Conservation (phyloP, 805 yeast species). For the Saccharomycopsis capsularis region DNA sequence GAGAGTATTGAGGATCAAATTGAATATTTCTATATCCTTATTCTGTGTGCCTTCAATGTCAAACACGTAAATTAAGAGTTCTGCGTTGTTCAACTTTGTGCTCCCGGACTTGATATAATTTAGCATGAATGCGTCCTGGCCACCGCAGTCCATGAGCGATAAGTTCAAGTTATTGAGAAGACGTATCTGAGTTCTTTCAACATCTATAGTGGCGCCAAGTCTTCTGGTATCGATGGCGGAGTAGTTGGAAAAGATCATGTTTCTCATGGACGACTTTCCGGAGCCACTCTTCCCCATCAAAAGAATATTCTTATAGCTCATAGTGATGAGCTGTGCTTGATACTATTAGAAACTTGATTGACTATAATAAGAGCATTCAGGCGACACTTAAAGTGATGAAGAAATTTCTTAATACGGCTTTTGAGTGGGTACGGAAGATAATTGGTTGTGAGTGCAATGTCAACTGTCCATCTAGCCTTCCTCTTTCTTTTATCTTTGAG, state of each 20-base stretch:
- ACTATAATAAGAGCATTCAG: too few relatives aligned
- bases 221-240: slow-evolving; percentile 95
- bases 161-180: slow-evolving; percentile 93
- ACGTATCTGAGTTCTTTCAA: slow-evolving; percentile 92
- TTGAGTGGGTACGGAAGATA: too few relatives aligned
- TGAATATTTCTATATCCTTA: slow-evolving; percentile 89
- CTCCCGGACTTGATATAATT: slow-evolving; percentile 46
- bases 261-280: slow-evolving; percentile 96
- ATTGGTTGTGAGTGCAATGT: too few relatives aligned
- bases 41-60: slow-evolving; percentile 89
- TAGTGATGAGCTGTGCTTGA: too few relatives aligned
- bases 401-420: too few relatives aligned
- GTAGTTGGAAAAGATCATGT: slow-evolving; percentile 90
- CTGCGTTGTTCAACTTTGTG: slow-evolving; percentile 61
- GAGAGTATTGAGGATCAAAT: slow-evolving; percentile 72
- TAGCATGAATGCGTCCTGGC: slow-evolving; percentile 95
- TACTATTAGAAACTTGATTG: too few relatives aligned
- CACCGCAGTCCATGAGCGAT: slow-evolving; percentile 97
- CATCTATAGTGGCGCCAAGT: slow-evolving; percentile 95
- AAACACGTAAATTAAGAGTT: slow-evolving; percentile 90
- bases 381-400: too few relatives aligned
- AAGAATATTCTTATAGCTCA: slow-evolving; percentile 27
- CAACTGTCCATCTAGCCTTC: too few relatives aligned
- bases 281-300: slow-evolving; percentile 89
- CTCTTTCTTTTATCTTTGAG: too few relatives aligned